These are phyloP conservation scores for Thermothielavioides terrestris DNA, from an alignment of 495 filamentous ascomycete species.

Conservation along the genomic window DNA sequence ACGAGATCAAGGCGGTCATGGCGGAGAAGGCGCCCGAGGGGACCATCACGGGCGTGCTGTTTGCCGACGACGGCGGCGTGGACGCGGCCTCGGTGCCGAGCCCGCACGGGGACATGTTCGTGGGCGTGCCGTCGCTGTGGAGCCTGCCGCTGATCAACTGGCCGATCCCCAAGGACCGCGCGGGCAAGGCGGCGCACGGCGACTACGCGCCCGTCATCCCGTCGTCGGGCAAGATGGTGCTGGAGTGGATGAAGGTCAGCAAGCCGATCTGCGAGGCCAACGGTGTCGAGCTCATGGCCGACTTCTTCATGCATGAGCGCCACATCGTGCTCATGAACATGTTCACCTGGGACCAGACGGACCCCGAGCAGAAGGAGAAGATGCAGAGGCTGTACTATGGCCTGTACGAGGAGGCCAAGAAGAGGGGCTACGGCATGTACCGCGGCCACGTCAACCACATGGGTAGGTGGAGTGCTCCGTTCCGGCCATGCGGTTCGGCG, in stretches of 20 bases:
- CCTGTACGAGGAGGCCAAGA: constrained; percentile 30
- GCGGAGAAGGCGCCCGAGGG: constrained; percentile 29
- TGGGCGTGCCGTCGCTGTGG: constrained; percentile 34
- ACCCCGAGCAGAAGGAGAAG: constrained; percentile 22
- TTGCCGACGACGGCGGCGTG: constrained; percentile 31
- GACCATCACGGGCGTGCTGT: constrained; percentile 28
- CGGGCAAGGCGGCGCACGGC: constrained; percentile 32
- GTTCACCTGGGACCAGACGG: constrained; percentile 38
- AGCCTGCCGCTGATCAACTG: constrained; percentile 36
- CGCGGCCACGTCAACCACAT: constrained; percentile 38
- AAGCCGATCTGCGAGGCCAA: constrained; percentile 32
- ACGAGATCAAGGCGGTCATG: constrained; percentile 34
- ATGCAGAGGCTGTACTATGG: constrained; percentile 25
- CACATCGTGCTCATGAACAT: constrained; percentile 37
- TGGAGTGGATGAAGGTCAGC: constrained; percentile 33
- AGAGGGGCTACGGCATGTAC: constrained; percentile 36
- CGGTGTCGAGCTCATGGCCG: constrained; percentile 35
- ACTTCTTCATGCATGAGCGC: constrained; percentile 39
- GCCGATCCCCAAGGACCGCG: constrained; percentile 19
- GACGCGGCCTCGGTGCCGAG: constrained; percentile 29
- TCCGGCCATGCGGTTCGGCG: neutral
- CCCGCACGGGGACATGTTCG: constrained; percentile 31
- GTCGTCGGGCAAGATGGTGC: constrained; percentile 27
- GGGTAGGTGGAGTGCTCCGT: constrained; percentile 20
- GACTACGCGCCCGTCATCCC: constrained; percentile 38